Evolutionary conservation across 768 basidiomycete species (phyloP).

Genomic region (Mycena leptocephala): DNA sequence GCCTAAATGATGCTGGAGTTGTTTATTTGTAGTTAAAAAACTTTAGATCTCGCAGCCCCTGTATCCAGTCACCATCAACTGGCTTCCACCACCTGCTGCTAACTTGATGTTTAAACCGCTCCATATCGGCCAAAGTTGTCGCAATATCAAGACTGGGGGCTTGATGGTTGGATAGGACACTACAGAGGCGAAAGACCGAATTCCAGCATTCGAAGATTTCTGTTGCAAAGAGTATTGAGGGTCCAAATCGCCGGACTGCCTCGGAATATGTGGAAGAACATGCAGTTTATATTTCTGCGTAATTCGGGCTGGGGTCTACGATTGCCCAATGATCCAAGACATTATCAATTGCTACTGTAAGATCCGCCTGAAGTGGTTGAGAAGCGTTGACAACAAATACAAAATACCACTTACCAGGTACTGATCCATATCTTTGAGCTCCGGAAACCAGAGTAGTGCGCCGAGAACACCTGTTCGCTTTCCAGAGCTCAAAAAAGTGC

Average conservation of each 20-base stretch:
- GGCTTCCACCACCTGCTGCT: too few relatives aligned
- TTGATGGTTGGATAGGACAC: neutral
- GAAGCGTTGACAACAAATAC: neutral
- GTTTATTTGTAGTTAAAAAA: too few relatives aligned
- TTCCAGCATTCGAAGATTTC: constrained; percentile 9
- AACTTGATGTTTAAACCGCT: too few relatives aligned
- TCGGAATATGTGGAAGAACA: neutral
- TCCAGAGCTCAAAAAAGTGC: constrained; percentile 44
- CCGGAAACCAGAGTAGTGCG: constrained; percentile 45
- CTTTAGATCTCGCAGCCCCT: too few relatives aligned
- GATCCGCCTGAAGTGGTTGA: constrained; percentile 28
- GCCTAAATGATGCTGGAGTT: too few relatives aligned
- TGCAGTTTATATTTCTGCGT: constrained; percentile 8
- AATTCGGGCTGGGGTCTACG: constrained; percentile 45
- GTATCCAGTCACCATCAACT: too few relatives aligned
- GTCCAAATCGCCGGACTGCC: neutral
- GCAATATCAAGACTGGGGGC: too few relatives aligned
- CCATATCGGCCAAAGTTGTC: too few relatives aligned
- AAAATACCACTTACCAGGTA: constrained; percentile 40
- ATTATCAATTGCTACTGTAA: constrained; percentile 36
- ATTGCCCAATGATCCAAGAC: constrained; percentile 23
- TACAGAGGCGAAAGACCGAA: neutral
- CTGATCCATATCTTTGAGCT: constrained; percentile 43
- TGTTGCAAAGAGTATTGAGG: neutral
- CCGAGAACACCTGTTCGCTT: neutral